phyloP scores from a whole-genome alignment of 768 basidiomycete species.

The Boletus rubescentipes region DNA sequence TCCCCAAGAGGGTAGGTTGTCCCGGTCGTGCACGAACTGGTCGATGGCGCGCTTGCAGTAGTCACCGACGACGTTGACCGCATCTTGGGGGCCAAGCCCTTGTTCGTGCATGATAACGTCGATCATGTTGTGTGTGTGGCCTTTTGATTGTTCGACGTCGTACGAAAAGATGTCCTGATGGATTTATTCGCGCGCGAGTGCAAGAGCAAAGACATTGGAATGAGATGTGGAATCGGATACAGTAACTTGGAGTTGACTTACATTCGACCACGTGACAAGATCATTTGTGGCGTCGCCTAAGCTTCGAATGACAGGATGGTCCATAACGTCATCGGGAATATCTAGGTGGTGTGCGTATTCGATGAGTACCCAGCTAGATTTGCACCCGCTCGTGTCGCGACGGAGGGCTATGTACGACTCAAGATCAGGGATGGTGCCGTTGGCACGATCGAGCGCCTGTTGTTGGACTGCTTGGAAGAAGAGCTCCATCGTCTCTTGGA shows the following conservation, averaged over 20 bases:
- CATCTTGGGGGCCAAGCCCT: slow-evolving; percentile 68
- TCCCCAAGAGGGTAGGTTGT: slow-evolving; percentile 67
- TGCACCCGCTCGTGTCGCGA: slow-evolving; percentile 81
- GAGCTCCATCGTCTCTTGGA: slow-evolving; percentile 75
- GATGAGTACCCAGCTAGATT: slow-evolving; percentile 78
- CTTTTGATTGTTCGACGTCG: slow-evolving; percentile 79
- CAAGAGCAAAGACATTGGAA: neutral
- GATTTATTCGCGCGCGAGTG: neutral
- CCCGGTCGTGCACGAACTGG: slow-evolving; percentile 52
- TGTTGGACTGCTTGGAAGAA: slow-evolving; percentile 79
- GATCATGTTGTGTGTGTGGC: slow-evolving; percentile 85
- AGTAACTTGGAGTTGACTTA: slow-evolving; percentile 37
- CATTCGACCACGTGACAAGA: slow-evolving; percentile 85
- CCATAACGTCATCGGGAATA: slow-evolving; percentile 80
- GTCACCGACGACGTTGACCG: slow-evolving; percentile 73
- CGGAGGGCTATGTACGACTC: slow-evolving; percentile 78
- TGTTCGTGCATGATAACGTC: slow-evolving; percentile 73
- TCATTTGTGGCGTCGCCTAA: slow-evolving; percentile 79
- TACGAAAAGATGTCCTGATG: slow-evolving; percentile 80
- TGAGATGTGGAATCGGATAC: neutral
- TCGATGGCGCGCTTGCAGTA: slow-evolving; percentile 74
- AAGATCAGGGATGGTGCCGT: slow-evolving; percentile 66
- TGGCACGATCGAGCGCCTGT: slow-evolving; percentile 66
- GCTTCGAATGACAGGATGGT: slow-evolving; percentile 62
- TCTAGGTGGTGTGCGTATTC: slow-evolving; percentile 79